Evolutionary conservation across 495 filamentous ascomycete genomes (phyloP).

Genomic region (Aspergillus nanangensis): DNA sequence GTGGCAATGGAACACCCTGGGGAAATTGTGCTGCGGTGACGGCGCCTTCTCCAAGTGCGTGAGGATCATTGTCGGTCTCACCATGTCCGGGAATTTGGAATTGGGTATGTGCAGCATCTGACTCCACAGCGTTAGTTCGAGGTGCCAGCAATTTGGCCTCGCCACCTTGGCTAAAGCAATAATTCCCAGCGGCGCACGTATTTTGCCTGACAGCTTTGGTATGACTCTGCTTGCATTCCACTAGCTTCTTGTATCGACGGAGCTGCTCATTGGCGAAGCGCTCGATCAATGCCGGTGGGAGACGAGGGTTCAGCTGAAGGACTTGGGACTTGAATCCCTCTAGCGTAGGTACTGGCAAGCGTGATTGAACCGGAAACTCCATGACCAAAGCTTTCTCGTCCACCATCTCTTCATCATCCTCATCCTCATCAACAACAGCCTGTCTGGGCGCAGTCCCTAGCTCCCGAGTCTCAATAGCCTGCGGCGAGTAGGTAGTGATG

Average conservation of each 20-base stretch:
- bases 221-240: constrained; percentile 71
- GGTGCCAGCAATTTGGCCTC: constrained; percentile 44
- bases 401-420: constrained; percentile 38
- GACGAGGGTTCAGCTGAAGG: constrained; percentile 62
- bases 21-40: constrained; percentile 73
- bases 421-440: constrained; percentile 26
- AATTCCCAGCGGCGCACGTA: constrained; percentile 54
- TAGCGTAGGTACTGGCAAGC: constrained; percentile 63
- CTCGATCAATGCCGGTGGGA: constrained; percentile 70
- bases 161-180: constrained; percentile 65
- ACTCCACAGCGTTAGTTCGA: constrained; percentile 39
- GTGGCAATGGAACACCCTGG: constrained; percentile 74
- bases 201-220: constrained; percentile 44
- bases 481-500: constrained; percentile 33
- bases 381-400: constrained; percentile 44
- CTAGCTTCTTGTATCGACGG: constrained; percentile 72
- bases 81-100: constrained; percentile 48
- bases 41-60: constrained; percentile 58
- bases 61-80: constrained; percentile 59
- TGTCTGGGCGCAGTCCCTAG: constrained; percentile 1
- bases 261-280: constrained; percentile 78
- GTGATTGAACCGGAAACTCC: constrained; percentile 39
- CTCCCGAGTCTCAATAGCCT: constrained; percentile 11
- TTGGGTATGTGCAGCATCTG: constrained; percentile 41
- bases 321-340: constrained; percentile 78